phyloP scores from a whole-genome alignment of 2,329 filamentous ascomycete species.

The Boeremia lycopersici region DNA sequence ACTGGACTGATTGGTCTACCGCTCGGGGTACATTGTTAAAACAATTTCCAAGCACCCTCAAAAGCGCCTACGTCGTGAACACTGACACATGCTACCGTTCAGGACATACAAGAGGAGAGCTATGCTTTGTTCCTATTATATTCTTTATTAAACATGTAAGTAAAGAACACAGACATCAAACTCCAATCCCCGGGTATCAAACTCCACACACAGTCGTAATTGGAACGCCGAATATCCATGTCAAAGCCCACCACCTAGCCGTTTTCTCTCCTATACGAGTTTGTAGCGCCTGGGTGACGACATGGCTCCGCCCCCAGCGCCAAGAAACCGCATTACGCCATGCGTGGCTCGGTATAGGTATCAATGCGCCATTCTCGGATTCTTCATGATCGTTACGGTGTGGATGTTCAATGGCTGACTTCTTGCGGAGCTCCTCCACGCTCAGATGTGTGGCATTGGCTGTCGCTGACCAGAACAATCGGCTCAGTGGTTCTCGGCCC shows the following conservation, averaged over 20 bases:
- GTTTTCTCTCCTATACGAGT: constrained; percentile 5
- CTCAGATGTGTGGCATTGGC: constrained; percentile 13
- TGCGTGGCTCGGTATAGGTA: not conserved
- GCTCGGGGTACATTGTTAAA: constrained; percentile 5
- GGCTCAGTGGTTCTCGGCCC: constrained; percentile 25
- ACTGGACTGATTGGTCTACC: constrained; percentile 35
- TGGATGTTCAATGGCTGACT: constrained; percentile 18
- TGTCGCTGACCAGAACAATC: constrained; percentile 36
- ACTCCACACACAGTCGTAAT: not conserved
- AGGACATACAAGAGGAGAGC: no score
- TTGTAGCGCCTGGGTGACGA: not conserved
- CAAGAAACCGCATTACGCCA: not conserved
- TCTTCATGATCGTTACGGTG: not conserved
- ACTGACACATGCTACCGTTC: no score
- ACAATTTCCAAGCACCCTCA: not conserved
- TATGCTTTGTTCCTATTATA: not conserved
- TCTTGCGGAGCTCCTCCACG: constrained; percentile 14
- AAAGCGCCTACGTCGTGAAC: no score
- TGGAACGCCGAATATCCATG: constrained; percentile 14
- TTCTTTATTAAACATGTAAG: not conserved
- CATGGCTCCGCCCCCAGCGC: not conserved
- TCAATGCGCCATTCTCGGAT: no score
- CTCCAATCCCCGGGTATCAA: not conserved
- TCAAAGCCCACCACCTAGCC: constrained; percentile 11
- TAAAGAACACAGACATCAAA: not conserved